Percentiles rank a stretch among this genome's conserved stretches.
These are phyloP conservation scores for Brettanomyces nanus DNA, from an alignment of 805 yeast species.

Conservation along the genomic window DNA sequence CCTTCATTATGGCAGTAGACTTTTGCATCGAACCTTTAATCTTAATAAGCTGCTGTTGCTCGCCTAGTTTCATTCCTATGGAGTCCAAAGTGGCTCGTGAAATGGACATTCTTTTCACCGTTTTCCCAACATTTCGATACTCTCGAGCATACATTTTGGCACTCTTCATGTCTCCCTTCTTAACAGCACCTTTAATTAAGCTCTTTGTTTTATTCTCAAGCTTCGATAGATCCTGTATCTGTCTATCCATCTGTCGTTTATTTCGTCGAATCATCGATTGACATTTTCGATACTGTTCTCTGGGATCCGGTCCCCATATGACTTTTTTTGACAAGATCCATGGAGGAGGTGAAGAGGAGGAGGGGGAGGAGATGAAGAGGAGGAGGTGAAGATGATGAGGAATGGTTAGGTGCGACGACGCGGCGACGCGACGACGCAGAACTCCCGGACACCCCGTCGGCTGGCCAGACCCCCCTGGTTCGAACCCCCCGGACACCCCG, in stretches of 20 bases:
- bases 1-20: slow-evolving; percentile 78
- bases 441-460: too few species aligned
- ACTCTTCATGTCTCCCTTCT: slow-evolving; percentile 64
- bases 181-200: slow-evolving; percentile 66
- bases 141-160: slow-evolving; percentile 81
- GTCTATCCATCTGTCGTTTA: slow-evolving; percentile 76
- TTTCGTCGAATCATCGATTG: slow-evolving; percentile 76
- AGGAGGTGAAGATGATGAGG: too few species aligned
- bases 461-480: too few species aligned
- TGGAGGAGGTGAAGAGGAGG: not conserved
- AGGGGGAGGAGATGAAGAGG: not conserved
- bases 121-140: slow-evolving; percentile 62
- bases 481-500: too few species aligned
- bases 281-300: slow-evolving; percentile 77
- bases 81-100: slow-evolving; percentile 84
- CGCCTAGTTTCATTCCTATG: slow-evolving; percentile 82
- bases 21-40: slow-evolving; percentile 73
- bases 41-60: slow-evolving; percentile 80
- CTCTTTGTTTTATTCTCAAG: slow-evolving; percentile 69
- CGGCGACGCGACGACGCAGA: too few species aligned
- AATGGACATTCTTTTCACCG: slow-evolving; percentile 61
- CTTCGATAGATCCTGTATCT: slow-evolving; percentile 49
- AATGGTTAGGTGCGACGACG: too few species aligned
- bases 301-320: slow-evolving; percentile 95
- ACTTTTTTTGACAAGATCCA: too few species aligned